phyloP scores from a whole-genome alignment of 2,329 filamentous ascomycete genomes.

The Penicillium sp. region DNA sequence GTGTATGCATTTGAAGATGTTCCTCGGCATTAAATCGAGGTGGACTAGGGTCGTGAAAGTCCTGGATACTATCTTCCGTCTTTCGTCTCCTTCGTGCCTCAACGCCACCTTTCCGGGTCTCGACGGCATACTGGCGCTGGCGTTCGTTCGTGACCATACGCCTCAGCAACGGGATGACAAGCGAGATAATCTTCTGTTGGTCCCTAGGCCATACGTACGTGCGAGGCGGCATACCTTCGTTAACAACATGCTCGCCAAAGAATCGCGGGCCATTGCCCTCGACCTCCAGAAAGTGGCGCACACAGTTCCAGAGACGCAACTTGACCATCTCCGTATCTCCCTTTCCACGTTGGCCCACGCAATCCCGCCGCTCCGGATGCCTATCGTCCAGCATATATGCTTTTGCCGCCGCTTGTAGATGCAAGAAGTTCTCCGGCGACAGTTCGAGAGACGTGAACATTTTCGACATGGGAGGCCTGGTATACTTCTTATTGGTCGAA shows the following conservation, averaged over 20 bases:
- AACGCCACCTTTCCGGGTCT: slow-evolving; percentile 56
- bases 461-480: slow-evolving; percentile 62
- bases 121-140: slow-evolving; percentile 62
- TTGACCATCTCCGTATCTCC: slow-evolving; percentile 63
- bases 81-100: slow-evolving; percentile 45
- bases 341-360: slow-evolving; percentile 61
- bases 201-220: slow-evolving; percentile 60
- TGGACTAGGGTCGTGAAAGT: slow-evolving; percentile 29
- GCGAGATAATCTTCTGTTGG: slow-evolving; percentile 59
- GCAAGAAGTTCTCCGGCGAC: slow-evolving; percentile 61
- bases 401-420: slow-evolving; percentile 61
- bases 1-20: slow-evolving; percentile 37
- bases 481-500: slow-evolving; percentile 60
- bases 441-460: slow-evolving; percentile 62
- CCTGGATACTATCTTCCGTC: slow-evolving; percentile 40
- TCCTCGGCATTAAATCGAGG: slow-evolving; percentile 35
- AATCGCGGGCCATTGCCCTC: slow-evolving; percentile 58
- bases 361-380: slow-evolving; percentile 60
- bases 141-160: slow-evolving; percentile 66
- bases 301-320: slow-evolving; percentile 60
- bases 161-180: slow-evolving; percentile 61
- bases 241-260: slow-evolving; percentile 54
- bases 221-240: slow-evolving; percentile 44
- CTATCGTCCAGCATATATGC: slow-evolving; percentile 61
- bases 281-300: slow-evolving; percentile 57